Percentiles rank a stretch among this genome's conserved stretches.
Evolutionary conservation across 495 filamentous ascomycete species (phyloP).

Genomic region (Oidiodendron maius): DNA sequence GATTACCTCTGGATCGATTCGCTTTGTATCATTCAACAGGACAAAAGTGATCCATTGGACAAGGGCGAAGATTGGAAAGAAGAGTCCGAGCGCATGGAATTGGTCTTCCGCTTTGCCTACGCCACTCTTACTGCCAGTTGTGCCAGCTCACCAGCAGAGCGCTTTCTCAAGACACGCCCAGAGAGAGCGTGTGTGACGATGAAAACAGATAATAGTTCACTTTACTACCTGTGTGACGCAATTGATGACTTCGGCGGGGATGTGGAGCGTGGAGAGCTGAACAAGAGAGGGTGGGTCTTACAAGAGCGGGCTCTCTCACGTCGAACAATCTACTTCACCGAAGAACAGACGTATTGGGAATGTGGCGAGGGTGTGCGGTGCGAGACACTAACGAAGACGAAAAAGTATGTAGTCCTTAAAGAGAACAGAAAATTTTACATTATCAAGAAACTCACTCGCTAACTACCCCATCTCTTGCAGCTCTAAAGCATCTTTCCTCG

Average conservation of each 20-base stretch:
- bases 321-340: constrained; percentile 35
- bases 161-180: constrained; percentile 20
- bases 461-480: background rate
- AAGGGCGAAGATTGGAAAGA: background rate
- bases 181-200: constrained; percentile 1
- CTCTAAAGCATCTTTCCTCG: constrained; percentile 27
- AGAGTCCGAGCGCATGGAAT: constrained; percentile 15
- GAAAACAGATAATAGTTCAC: background rate
- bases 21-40: too few species aligned
- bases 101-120: constrained; percentile 29
- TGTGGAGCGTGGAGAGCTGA: constrained; percentile 27
- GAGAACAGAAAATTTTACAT: background rate
- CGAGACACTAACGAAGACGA: constrained; percentile 5
- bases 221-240: constrained; percentile 14
- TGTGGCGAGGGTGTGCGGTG: constrained; percentile 35
- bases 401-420: constrained; percentile 1
- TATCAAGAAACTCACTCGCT: background rate
- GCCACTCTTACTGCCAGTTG: constrained; percentile 29
- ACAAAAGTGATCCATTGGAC: background rate
- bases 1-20: too few species aligned
- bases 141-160: constrained; percentile 12
- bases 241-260: constrained; percentile 30
- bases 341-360: constrained; percentile 36
- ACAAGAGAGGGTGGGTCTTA: constrained; percentile 33
- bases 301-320: constrained; percentile 35